Evolutionary conservation across 2,329 filamentous ascomycete species (phyloP).

Genomic region (Huntiella decipiens): DNA sequence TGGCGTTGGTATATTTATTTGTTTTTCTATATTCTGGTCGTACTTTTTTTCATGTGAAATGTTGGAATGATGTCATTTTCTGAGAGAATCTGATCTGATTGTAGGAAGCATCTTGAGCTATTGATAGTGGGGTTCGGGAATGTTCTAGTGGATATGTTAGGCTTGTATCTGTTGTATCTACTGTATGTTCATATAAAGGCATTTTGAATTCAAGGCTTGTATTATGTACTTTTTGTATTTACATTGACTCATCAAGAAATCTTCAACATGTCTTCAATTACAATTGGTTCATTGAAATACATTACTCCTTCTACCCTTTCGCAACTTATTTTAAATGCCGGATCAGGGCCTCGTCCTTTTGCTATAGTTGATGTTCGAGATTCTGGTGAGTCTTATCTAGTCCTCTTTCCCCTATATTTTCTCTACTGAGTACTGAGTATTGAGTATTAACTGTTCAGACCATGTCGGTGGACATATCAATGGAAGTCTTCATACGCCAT

Average conservation of each 20-base stretch:
- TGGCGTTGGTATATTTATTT: neutral
- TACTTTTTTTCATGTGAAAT: neutral
- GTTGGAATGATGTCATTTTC: neutral
- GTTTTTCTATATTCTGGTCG: neutral
- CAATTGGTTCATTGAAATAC: constrained; percentile 43
- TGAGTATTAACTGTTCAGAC: constrained; percentile 33
- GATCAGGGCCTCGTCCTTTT: constrained; percentile 26
- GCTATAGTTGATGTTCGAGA: constrained; percentile 84
- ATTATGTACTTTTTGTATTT: constrained; percentile 1
- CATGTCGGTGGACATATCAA: constrained; percentile 81
- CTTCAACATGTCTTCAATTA: constrained; percentile 34
- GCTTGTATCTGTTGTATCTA: too few species aligned
- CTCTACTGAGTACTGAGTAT: neutral
- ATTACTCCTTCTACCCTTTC: constrained; percentile 54
- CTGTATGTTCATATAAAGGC: too few species aligned
- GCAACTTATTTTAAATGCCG: constrained; percentile 35
- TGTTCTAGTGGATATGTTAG: too few species aligned
- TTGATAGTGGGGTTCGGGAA: too few species aligned
- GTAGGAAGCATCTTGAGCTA: too few species aligned
- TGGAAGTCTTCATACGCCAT: constrained; percentile 58
- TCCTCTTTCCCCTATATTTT: neutral
- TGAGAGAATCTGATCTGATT: too few species aligned
- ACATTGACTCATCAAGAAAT: neutral
- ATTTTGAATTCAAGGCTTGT: neutral
- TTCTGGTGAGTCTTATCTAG: constrained; percentile 32